phyloP scores from a whole-genome alignment of 1,284 basidiomycete genomes.

The Meripilus lineatus region DNA sequence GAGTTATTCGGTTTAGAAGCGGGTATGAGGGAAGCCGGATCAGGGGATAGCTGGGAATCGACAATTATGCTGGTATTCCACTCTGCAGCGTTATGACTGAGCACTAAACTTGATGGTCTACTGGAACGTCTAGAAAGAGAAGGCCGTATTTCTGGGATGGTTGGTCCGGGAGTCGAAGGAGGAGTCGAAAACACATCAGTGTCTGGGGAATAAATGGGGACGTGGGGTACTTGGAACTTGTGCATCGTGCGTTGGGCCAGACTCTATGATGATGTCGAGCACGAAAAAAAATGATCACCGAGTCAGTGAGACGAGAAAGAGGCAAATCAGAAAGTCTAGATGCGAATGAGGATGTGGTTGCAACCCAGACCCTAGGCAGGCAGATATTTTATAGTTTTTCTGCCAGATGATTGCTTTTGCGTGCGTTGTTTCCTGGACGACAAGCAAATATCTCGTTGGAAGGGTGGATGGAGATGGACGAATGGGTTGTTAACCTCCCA shows the following conservation, averaged over 20 bases:
- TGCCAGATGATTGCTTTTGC: no score
- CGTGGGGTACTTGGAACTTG: background rate
- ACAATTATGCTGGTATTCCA: slow-evolving; percentile 28
- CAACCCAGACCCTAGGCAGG: no score
- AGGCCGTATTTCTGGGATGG: slow-evolving; percentile 27
- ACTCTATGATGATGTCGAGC: no score
- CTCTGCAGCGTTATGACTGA: no score
- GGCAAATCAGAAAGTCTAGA: no score
- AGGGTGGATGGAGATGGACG: no score
- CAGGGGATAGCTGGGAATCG: slow-evolving; percentile 26
- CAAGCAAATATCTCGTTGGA: no score
- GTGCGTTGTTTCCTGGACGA: slow-evolving; percentile 3
- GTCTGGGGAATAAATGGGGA: slow-evolving; percentile 35
- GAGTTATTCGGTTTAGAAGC: no score
- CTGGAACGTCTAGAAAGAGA: slow-evolving; percentile 27
- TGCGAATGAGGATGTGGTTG: no score
- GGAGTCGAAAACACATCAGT: slow-evolving; percentile 59
- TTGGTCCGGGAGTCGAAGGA: slow-evolving; percentile 45
- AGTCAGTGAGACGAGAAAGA: background rate
- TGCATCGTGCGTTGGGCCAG: no score
- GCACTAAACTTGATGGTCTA: slow-evolving; percentile 27
- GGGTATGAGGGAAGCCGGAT: slow-evolving; percentile 6
- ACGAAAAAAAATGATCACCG: background rate
- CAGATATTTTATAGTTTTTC: no score
- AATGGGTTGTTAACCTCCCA: no score